Conservation (phyloP, 2,329 filamentous ascomycete species). For the Ascochyta viciae-villosae region DNA sequence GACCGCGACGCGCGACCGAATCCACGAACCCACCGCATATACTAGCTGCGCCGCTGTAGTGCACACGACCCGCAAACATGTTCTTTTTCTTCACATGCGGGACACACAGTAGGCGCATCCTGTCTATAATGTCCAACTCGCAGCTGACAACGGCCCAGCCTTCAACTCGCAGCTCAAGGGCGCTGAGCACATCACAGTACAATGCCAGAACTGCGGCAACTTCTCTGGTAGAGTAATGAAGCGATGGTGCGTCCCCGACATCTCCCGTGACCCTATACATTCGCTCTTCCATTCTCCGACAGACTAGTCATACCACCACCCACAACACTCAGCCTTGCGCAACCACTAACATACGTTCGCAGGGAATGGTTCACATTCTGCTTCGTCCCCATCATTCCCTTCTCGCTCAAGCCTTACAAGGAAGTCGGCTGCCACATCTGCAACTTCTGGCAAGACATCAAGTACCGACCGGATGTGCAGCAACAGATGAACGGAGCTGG, state of each 20-base stretch:
- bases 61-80: slow-evolving; percentile 34
- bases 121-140: not conserved
- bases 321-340: not conserved
- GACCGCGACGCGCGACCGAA: not conserved
- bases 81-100: slow-evolving; percentile 61
- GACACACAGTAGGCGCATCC: slow-evolving; percentile 52
- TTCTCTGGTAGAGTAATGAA: slow-evolving; percentile 53
- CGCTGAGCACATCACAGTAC: slow-evolving; percentile 58
- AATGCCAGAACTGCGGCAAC: slow-evolving; percentile 63
- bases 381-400: slow-evolving; percentile 76
- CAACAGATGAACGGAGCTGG: slow-evolving; percentile 33
- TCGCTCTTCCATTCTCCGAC: not conserved
- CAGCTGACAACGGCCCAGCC: slow-evolving; percentile 39
- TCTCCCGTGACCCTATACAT: not conserved
- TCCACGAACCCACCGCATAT: not conserved
- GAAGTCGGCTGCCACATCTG: slow-evolving; percentile 78
- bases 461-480: slow-evolving; percentile 51
- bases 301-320: not conserved
- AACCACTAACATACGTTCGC: not conserved
- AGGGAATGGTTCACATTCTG: slow-evolving; percentile 78
- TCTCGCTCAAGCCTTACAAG: slow-evolving; percentile 63
- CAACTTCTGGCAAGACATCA: slow-evolving; percentile 71
- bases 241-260: slow-evolving; percentile 49
- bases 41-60: slow-evolving; percentile 1
- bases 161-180: slow-evolving; percentile 56